phyloP scores from a whole-genome alignment of 2,329 filamentous ascomycete genomes.

The Hirsutella minnesotensis region DNA sequence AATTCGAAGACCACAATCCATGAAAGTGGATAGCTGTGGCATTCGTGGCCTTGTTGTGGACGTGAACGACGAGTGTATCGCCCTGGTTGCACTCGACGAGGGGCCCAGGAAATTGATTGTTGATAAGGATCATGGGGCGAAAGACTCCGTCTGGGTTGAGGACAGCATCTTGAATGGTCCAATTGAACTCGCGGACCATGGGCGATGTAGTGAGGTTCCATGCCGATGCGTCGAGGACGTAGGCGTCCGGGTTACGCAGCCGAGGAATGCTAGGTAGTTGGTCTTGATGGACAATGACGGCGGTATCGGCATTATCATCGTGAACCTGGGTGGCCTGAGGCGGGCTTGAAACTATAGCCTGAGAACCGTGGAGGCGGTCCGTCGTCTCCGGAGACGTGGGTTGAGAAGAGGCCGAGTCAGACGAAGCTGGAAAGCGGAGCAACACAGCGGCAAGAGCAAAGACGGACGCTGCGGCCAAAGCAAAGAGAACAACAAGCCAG shows the following conservation, averaged over 20 bases:
- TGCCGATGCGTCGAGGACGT: conserved; percentile 36
- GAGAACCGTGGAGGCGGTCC: too few relatives aligned
- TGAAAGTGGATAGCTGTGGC: conserved; percentile 64
- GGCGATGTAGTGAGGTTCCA: conserved; percentile 44
- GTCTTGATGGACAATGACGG: conserved; percentile 13
- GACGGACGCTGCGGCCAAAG: neutral
- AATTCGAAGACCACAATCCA: conserved; percentile 57
- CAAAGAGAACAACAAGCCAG: neutral
- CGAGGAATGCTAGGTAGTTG: conserved; percentile 9
- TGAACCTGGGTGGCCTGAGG: neutral
- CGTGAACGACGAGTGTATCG: conserved; percentile 57
- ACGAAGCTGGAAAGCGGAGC: neutral
- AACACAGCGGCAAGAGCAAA: neutral
- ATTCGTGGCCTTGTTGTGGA: conserved; percentile 56
- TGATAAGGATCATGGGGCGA: conserved; percentile 55
- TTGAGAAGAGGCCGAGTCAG: neutral
- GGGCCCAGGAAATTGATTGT: conserved; percentile 63
- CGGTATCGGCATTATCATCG: neutral
- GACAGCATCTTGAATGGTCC: conserved; percentile 44
- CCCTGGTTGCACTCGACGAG: conserved; percentile 62
- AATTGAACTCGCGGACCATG: conserved; percentile 44
- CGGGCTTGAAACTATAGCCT: too few relatives aligned
- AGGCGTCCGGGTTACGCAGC: conserved; percentile 30
- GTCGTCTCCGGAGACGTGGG: too few relatives aligned
- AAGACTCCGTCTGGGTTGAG: conserved; percentile 50